These are phyloP conservation scores for Cercis canadensis DNA, from an alignment of 306 rosid genomes.

Conservation along the genomic window DNA sequence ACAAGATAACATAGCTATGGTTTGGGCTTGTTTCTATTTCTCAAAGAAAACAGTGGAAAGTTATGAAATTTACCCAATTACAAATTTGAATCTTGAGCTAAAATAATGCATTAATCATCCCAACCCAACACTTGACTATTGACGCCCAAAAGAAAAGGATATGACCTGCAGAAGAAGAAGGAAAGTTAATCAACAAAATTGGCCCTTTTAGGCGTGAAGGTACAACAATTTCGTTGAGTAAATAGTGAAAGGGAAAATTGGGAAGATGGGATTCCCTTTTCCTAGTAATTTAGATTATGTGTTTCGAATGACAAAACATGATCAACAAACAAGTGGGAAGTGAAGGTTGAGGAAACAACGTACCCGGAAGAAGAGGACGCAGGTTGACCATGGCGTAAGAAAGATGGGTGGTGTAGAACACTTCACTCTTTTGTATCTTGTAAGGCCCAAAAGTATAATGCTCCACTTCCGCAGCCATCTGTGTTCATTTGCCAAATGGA, in stretches of 20 bases:
- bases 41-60: constrained; percentile 11
- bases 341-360: neutral
- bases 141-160: constrained; percentile 66
- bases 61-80: constrained; percentile 14
- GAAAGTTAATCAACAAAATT: constrained; percentile 34
- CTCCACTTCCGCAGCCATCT: constrained; percentile 49
- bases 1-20: neutral
- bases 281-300: no score
- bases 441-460: constrained; percentile 51
- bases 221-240: constrained; percentile 20
- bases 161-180: constrained; percentile 77
- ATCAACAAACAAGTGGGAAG: neutral
- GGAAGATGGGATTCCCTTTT: no score
- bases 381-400: constrained; percentile 88
- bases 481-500: constrained; percentile 8
- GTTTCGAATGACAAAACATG: no score
- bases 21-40: constrained; percentile 6
- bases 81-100: constrained; percentile 23
- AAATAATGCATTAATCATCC: constrained; percentile 24
- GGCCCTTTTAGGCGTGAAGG: constrained; percentile 13
- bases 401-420: constrained; percentile 70
- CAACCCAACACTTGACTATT: constrained; percentile 24
- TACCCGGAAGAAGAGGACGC: constrained; percentile 94
- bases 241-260: neutral
- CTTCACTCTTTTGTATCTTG: constrained; percentile 71